Base-by-base conservation (phyloP, 2,329 filamentous ascomycete species). In the Paracoccidioides lutzii region DNA sequence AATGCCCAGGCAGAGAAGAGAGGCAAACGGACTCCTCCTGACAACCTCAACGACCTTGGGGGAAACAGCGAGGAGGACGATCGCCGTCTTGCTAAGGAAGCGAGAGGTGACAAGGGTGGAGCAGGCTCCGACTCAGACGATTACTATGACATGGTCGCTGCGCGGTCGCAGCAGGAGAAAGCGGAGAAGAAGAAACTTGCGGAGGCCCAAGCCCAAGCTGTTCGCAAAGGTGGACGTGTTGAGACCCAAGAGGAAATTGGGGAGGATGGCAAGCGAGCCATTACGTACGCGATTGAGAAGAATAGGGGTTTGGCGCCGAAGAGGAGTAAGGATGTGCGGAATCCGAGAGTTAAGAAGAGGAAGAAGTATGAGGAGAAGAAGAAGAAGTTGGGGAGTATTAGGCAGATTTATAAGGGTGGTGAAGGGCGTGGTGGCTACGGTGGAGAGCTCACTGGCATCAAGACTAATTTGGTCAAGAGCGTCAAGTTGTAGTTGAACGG, bases 311-410 rank as follows among this genome's bases (percentile, higher is more conserved):
- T 98, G 60, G 84, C 88, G 57, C 89, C 90, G 49, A 85, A 87
- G 72, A 80, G 91, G 60, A 94, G 87, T 79, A 97, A 98, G 82
- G 90, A 95, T 64, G 86, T 90, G 57, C 79, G 91, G 60, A 98
- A 98, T 75, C 90, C 93, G 40, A 80, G 93, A 70, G 91, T 97
- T 61, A 98, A 97, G 85, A 97, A 96, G 85, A 83, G 89, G 73
- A 89, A 89, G 82, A 90, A 89, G 82, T 98, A 83, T 71, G 90
- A 94, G 68, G 86, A 90, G 71, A 96, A 95, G 80, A 87, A 91
- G 81, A 97, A 96, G 87, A 96, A 97, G 79, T 74, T 97, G 67
- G 83, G 82, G 65, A 91, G 86, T 68, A 88, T 90, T 76, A 88
- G 87, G 75, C 81, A 87, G 7, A 78, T 88, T 12, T 97, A 90